Base-by-base conservation (phyloP, 495 filamentous ascomycete genomes). In the Hypomontagnella submonticulosa region DNA sequence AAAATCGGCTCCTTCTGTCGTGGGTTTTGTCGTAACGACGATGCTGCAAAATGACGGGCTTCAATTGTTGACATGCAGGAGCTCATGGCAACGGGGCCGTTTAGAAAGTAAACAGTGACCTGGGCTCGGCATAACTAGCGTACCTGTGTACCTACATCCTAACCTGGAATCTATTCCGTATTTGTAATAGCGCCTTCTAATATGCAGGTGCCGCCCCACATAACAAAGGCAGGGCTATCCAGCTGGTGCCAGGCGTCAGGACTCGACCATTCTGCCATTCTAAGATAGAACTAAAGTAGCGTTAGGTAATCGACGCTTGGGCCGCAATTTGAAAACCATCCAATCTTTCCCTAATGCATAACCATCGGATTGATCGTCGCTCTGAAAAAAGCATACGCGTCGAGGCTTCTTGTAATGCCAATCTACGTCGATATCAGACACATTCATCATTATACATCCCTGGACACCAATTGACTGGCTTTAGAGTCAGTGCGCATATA, bases 41-140 rank as follows among this genome's bases (percentile, higher is more conserved):
- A 60, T 46, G 49, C 16, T 63, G 44, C 20, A 57, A 57, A 43
- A 61, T 38, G 51, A 38, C 40, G 50, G 40, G 23, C 23, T 57
- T 41, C 20, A 54, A 62, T 67, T 67, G 64, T 67, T 67, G 64
- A 67, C 64, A 67, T 58, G 53, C 52, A 61, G 37, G 52, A 62
- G 58, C 58, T 44, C 64, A 57, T 58, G 55, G 64, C 64, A 67
- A 67, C 64, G 53, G 34, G 33, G 23, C 23, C n/a, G 33, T 54
- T 53, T 57, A 38, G 53, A 19, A 58, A 62, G 64, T 67, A 67
- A 67, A 67, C 64, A 67, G 64, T 57, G 44, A 48, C 18, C 42
- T 18, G 7, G 43, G 30, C 63, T 66, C 56, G 56, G 63, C 50
- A 23, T 4, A 37, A 20, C 9, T 57, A 38, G 23, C 16, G 32